These are phyloP conservation scores for Russula vinacea DNA, from an alignment of 768 basidiomycete species.

Conservation along the genomic window DNA sequence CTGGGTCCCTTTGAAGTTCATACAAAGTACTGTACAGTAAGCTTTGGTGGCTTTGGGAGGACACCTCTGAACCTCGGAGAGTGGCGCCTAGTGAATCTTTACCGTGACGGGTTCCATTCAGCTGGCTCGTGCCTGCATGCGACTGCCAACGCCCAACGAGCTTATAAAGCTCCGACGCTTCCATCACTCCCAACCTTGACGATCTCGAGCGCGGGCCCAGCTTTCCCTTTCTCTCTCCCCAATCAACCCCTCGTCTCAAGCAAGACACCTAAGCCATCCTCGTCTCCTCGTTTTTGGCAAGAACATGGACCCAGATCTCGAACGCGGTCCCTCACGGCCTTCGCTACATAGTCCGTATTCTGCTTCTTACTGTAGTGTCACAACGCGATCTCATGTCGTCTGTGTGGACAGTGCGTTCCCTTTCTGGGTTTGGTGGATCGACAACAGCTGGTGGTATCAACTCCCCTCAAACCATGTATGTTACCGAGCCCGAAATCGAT, in stretches of 20 bases:
- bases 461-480: background rate
- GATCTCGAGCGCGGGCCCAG: too few species aligned
- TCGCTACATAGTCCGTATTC: slow-evolving; percentile 1
- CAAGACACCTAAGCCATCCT: too few species aligned
- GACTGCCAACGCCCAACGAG: background rate
- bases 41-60: too few species aligned
- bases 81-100: too few species aligned
- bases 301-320: slow-evolving; percentile 4
- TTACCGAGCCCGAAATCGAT: background rate
- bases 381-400: background rate
- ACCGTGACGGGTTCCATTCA: too few species aligned
- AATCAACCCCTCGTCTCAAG: too few species aligned
- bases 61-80: too few species aligned
- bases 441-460: background rate
- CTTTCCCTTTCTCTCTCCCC: too few species aligned
- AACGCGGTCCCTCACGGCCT: slow-evolving; percentile 1
- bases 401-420: background rate
- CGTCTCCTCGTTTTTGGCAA: background rate
- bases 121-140: background rate
- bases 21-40: too few species aligned
- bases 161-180: background rate
- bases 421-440: background rate
- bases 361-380: background rate
- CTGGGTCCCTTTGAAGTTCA: too few species aligned
- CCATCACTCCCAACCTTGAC: too few species aligned